A percentile compares a stretch with the other conserved stretches of the same genome.
These are phyloP conservation scores for Protostelium mycophagum DNA, from an alignment of 78 protist genomes.

Conservation along the genomic window DNA sequence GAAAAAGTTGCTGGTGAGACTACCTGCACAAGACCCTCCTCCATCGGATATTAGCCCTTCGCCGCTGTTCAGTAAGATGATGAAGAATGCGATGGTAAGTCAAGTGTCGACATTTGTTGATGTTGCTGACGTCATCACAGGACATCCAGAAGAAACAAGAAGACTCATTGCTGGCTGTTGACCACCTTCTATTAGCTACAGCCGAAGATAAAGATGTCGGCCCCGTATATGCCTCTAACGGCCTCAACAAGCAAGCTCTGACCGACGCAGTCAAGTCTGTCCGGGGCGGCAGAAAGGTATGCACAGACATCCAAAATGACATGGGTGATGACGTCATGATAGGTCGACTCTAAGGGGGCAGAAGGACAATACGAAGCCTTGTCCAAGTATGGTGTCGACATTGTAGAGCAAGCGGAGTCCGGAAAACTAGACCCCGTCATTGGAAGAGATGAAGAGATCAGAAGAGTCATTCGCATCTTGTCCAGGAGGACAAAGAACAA, in stretches of 20 bases:
- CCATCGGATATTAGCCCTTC: constrained; percentile 28
- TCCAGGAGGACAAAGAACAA: constrained; percentile 95
- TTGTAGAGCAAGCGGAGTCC: constrained; percentile 73
- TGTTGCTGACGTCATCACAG: constrained; percentile 25
- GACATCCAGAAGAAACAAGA: constrained; percentile 58
- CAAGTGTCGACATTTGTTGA: constrained; percentile 2
- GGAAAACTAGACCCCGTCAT: constrained; percentile 98
- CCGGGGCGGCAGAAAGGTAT: constrained; percentile 51
- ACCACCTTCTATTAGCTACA: constrained; percentile 39
- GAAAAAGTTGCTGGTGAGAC: constrained; percentile 12
- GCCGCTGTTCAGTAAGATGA: background rate
- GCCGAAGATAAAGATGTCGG: constrained; percentile 30
- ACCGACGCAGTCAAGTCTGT: constrained; percentile 37
- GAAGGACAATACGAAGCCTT: constrained; percentile 78
- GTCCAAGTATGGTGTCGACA: constrained; percentile 76
- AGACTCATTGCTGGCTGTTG: constrained; percentile 56
- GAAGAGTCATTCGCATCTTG: constrained; percentile 79
- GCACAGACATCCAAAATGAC: background rate
- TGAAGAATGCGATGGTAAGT: background rate
- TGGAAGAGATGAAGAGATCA: constrained; percentile 97
- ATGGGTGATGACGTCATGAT: background rate
- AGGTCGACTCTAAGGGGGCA: constrained; percentile 20
- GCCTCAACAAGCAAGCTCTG: constrained; percentile 43
- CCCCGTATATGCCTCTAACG: constrained; percentile 33
- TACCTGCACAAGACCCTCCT: constrained; percentile 45